Conservation (phyloP, 2,329 filamentous ascomycete genomes). For the Mycogone perniciosa region DNA sequence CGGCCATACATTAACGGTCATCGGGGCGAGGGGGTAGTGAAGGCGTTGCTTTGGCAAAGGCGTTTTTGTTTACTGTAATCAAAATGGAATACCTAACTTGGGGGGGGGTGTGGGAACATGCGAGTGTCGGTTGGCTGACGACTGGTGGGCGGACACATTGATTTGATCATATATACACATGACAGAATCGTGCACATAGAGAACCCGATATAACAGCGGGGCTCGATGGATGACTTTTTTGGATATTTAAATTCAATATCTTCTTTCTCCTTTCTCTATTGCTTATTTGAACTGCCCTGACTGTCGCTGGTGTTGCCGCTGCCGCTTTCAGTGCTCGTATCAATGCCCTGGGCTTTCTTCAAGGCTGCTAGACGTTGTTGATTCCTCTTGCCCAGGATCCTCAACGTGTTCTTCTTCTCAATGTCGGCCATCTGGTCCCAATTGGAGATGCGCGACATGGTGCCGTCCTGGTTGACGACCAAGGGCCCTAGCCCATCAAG, state of each 20-base stretch:
- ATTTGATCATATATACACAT: conserved; percentile 1
- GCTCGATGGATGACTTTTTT: not conserved
- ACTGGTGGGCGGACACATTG: not conserved
- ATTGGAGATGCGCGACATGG: conserved; percentile 63
- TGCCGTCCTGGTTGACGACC: conserved; percentile 68
- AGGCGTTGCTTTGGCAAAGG: conserved; percentile 11
- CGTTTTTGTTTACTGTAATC: conserved; percentile 1
- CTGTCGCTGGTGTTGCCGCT: conserved; percentile 9
- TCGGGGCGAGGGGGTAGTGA: not conserved
- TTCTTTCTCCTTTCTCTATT: not conserved
- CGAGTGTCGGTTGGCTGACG: conserved; percentile 14
- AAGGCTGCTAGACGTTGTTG: conserved; percentile 53
- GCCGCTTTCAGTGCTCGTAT: conserved; percentile 1
- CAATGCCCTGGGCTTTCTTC: conserved; percentile 12
- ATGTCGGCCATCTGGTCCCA: conserved; percentile 66
- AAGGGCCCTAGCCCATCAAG: conserved; percentile 66
- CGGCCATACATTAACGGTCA: not conserved
- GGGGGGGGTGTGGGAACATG: conserved; percentile 15
- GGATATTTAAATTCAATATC: not conserved
- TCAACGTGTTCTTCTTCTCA: conserved; percentile 60
- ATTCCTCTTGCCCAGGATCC: conserved; percentile 63
- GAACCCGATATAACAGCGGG: not conserved
- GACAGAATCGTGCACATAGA: conserved; percentile 7
- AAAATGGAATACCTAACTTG: not conserved
- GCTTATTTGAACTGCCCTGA: conserved; percentile 7